Evolutionary conservation across 768 basidiomycete species (phyloP).

Genomic region (Agrocybe pediades): DNA sequence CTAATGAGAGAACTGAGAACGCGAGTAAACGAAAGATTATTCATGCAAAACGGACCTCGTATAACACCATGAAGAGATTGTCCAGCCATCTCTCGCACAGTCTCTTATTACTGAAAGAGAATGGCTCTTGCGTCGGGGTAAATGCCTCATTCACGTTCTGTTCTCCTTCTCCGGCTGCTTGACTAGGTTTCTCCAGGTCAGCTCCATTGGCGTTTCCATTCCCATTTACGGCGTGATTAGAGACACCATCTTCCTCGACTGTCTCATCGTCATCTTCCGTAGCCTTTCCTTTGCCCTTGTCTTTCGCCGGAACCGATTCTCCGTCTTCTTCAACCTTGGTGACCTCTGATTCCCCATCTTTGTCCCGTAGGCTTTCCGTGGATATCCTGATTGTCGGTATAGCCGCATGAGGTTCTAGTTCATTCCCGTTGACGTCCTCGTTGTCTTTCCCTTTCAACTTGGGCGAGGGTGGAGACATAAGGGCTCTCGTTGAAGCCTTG

Average conservation of each 20-base stretch:
- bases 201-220: constrained; percentile 33
- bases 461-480: constrained; percentile 45
- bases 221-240: constrained; percentile 28
- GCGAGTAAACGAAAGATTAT: neutral
- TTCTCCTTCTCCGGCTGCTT: constrained; percentile 53
- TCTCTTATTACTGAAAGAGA: constrained; percentile 95
- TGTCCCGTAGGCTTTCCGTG: constrained; percentile 53
- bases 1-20: constrained; percentile 36
- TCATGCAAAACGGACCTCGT: constrained; percentile 67
- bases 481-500: constrained; percentile 69
- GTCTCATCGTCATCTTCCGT: constrained; percentile 22
- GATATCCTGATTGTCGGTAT: constrained; percentile 78
- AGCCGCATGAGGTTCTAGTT: constrained; percentile 25
- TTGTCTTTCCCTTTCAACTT: constrained; percentile 22
- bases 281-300: constrained; percentile 25
- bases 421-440: constrained; percentile 24
- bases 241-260: constrained; percentile 1
- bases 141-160: constrained; percentile 40
- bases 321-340: constrained; percentile 20
- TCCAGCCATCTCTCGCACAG: constrained; percentile 98
- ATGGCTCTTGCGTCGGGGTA: constrained; percentile 53
- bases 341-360: constrained; percentile 21
- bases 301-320: constrained; percentile 15
- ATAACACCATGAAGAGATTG: constrained; percentile 97
- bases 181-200: constrained; percentile 47